Evolutionary conservation across 2,329 filamentous ascomycete species (phyloP).

Genomic region (Diaporthe capsici): DNA sequence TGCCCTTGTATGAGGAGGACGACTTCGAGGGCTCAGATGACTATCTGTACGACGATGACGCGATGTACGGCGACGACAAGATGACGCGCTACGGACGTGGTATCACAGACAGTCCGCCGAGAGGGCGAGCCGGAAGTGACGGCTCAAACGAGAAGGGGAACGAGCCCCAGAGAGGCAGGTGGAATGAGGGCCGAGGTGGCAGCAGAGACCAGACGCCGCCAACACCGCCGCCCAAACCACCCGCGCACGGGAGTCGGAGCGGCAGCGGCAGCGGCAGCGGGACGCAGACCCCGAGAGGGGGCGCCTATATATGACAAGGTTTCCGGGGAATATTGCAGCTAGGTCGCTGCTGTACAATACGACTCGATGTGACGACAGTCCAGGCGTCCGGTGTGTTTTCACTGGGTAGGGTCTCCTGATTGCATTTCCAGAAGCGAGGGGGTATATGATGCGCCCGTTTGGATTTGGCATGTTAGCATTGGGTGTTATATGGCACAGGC

Average conservation of each 20-base stretch:
- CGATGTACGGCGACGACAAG: conserved; percentile 50
- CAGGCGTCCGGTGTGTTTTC: conserved; percentile 17
- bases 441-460: neutral
- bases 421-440: conserved; percentile 14
- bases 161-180: conserved; percentile 47
- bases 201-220: conserved; percentile 36
- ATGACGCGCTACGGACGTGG: conserved; percentile 56
- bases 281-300: conserved; percentile 25
- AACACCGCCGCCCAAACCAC: conserved; percentile 37
- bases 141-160: conserved; percentile 46
- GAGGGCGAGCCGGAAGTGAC: conserved; percentile 43
- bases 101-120: conserved; percentile 56
- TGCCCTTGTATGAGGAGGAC: conserved; percentile 55
- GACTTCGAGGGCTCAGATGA: conserved; percentile 48
- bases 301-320: conserved; percentile 6
- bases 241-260: conserved; percentile 27
- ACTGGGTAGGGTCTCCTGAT: neutral
- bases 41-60: conserved; percentile 48
- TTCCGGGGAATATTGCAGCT: neutral
- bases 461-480: conserved; percentile 18
- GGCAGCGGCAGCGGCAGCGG: conserved; percentile 14
- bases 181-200: conserved; percentile 46
- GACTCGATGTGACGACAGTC: conserved; percentile 3
- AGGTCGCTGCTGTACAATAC: conserved; percentile 11
- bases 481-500: conserved; percentile 5